phyloP scores from a whole-genome alignment of 148 eudicot genomes.

The Camellia granthamiana region DNA sequence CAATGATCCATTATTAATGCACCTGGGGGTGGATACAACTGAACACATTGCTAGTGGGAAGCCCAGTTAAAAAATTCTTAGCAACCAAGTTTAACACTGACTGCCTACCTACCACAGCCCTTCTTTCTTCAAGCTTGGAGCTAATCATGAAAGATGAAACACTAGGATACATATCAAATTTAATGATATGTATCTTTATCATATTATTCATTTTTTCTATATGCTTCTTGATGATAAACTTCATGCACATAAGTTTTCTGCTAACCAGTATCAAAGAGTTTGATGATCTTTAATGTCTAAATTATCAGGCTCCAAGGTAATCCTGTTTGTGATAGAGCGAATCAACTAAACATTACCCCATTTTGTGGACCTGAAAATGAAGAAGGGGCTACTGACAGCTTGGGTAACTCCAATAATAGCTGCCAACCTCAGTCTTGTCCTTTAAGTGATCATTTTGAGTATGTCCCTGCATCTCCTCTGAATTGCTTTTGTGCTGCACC shows the following conservation, averaged over 20 bases:
- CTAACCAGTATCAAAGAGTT: neutral
- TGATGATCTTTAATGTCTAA: neutral
- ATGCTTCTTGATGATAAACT: no score
- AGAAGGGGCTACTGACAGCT: neutral
- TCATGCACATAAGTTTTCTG: neutral
- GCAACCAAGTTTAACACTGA: no score
- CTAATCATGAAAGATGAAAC: no score
- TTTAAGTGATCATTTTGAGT: neutral
- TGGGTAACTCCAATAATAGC: neutral
- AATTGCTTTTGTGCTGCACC: slow-evolving; percentile 17
- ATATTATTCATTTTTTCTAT: no score
- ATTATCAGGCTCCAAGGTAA: slow-evolving; percentile 3
- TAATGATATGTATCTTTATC: no score
- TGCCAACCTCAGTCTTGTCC: neutral
- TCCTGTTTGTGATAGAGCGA: neutral
- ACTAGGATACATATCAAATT: no score
- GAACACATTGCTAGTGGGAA: no score
- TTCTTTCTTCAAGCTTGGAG: no score
- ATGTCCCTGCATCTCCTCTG: slow-evolving; percentile 9
- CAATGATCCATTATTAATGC: no score
- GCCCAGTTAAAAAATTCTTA: no score
- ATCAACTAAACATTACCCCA: neutral
- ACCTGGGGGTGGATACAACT: no score
- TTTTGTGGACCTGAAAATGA: neutral
- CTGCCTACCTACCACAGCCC: no score